These are phyloP conservation scores for Coemansia sp. DNA, from an alignment of 192 early-diverging fungal genomes.

Conservation along the genomic window DNA sequence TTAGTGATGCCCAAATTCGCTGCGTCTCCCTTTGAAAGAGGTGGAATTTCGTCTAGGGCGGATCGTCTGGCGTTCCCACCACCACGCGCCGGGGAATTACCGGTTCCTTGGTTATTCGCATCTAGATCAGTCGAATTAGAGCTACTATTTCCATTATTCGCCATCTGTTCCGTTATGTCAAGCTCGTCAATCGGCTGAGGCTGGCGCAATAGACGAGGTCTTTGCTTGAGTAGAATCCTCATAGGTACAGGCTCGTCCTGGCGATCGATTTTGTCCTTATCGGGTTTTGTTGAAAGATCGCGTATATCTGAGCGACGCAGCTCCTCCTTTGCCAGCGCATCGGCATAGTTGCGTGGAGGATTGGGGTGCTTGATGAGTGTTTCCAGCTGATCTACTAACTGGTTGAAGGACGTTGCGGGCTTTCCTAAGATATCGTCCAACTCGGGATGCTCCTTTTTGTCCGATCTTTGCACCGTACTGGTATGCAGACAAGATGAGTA, in stretches of 20 bases:
- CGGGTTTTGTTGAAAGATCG: slow-evolving; percentile 12
- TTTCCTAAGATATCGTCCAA: slow-evolving; percentile 34
- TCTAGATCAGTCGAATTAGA: neutral
- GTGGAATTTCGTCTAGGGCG: slow-evolving; percentile 7
- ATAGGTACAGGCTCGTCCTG: neutral
- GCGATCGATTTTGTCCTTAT: neutral
- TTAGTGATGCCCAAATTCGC: slow-evolving; percentile 26
- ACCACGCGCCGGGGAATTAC: neutral
- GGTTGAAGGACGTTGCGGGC: slow-evolving; percentile 31
- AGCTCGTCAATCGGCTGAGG: neutral
- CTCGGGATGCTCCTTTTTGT: slow-evolving; percentile 22
- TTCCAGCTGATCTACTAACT: slow-evolving; percentile 47
- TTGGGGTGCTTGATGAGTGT: slow-evolving; percentile 45
- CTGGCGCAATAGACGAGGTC: slow-evolving; percentile 21
- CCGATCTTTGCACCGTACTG: neutral
- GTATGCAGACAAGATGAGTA: neutral
- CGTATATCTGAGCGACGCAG: slow-evolving; percentile 29
- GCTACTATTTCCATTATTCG: neutral
- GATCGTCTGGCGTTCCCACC: neutral
- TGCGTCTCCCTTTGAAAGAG: slow-evolving; percentile 20
- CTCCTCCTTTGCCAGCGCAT: slow-evolving; percentile 54
- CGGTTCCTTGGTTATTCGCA: neutral
- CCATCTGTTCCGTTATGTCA: neutral
- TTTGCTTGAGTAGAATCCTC: slow-evolving; percentile 14
- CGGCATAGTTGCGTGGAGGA: slow-evolving; percentile 51